Base-by-base conservation (phyloP, 1,284 basidiomycete genomes). In the Melampsora larici-populina region DNA sequence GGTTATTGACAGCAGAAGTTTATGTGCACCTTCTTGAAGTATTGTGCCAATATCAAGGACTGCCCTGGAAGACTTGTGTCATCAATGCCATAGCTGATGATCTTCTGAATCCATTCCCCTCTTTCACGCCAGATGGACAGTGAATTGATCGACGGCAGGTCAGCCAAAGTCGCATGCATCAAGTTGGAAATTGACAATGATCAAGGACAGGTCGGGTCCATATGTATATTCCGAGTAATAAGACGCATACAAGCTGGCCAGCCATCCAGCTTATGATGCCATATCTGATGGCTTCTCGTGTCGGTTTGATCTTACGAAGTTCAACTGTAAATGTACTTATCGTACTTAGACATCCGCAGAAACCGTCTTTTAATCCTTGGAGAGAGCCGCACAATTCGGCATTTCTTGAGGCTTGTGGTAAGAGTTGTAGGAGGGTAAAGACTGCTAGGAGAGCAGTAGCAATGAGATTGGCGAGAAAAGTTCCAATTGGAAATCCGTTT, bases 291-390 rank as follows among this genome's bases (percentile, higher is more conserved):
- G 88, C 88, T 81, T 87, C 88, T 81, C 86, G 81, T 82, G 7
- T 48, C 13, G 83, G 82, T 82, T 69, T 85, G 71, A 97, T 84
- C 3, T 88, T 87, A 8, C 86, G 84, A 46, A 93, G 84, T 83
- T 99, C 97, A 3, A 90, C 90, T 1, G 89, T 91, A 83, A 98
- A 96, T 15, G 95, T 99, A 84, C 92, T 94, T 79, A 99, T 88
- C 0, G 97, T 99, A 4, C 91, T 95, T 80, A 99, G 86, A 84
- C 93, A 94, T 9, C 95, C 97, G 82, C 95, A 98, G 82, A 94
- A 97, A 2, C 97, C 97, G 82, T 97, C 92, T 46, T 88, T 86
- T 36, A 99, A 85, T 0, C 92, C 93, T 82, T 91, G 89, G 65
- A 96, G 84, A 24, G 92, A 86, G 51, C 88, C 87, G 82, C 94